A percentile compares a stretch with the other conserved stretches of the same genome.
Evolutionary conservation across 345 rosid genomes (phyloP).

Genomic region (Punica granatum): DNA sequence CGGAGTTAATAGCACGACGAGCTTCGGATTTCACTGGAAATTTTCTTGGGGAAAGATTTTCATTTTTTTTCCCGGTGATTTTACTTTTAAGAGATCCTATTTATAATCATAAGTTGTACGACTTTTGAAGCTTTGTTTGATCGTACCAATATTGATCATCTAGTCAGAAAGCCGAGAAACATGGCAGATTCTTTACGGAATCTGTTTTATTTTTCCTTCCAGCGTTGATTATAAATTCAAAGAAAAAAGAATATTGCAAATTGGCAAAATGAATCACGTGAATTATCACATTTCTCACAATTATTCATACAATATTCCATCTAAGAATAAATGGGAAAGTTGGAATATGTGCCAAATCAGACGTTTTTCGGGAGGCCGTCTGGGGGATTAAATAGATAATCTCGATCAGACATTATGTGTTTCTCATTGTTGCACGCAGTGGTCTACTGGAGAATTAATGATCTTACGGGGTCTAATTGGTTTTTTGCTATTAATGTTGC

Average conservation of each 20-base stretch:
- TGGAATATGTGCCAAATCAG: not conserved
- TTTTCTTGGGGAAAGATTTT: not conserved
- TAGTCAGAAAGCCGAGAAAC: constrained; percentile 5
- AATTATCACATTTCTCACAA: not conserved
- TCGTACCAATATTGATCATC: not conserved
- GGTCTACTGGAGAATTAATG: constrained; percentile 3
- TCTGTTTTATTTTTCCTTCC: not conserved
- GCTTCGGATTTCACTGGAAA: too few relatives aligned
- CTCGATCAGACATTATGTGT: not conserved
- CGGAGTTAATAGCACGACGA: too few relatives aligned
- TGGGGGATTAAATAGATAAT: not conserved
- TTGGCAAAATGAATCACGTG: not conserved
- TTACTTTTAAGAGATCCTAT: not conserved
- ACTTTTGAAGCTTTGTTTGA: not conserved
- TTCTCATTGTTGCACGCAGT: not conserved
- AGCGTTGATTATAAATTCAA: too few relatives aligned
- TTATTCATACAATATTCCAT: not conserved
- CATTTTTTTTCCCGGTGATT: not conserved
- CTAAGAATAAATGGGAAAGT: not conserved
- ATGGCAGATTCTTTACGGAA: constrained; percentile 1
- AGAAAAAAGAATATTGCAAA: not conserved
- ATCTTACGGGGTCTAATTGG: not conserved
- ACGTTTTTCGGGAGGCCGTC: not conserved
- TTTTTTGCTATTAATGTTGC: constrained; percentile 12
- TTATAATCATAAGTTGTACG: too few relatives aligned